phyloP scores from a whole-genome alignment of 768 basidiomycete species.

The Cystofilobasidium macerans region DNA sequence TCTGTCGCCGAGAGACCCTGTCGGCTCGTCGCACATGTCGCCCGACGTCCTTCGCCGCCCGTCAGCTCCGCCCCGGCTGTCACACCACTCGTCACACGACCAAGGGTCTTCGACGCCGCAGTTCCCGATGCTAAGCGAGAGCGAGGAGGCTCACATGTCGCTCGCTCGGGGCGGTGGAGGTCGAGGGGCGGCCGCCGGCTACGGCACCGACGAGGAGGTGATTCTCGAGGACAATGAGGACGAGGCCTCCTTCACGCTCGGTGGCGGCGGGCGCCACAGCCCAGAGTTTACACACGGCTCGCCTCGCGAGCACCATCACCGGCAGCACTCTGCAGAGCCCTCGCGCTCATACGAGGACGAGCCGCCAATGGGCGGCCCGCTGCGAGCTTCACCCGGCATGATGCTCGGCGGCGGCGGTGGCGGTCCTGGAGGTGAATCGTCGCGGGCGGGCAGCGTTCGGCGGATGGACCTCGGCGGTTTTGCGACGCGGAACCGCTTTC shows the following conservation, averaged over 20 bases:
- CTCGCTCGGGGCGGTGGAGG: constrained; percentile 20
- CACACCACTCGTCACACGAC: constrained; percentile 35
- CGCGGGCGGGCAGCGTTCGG: constrained; percentile 46
- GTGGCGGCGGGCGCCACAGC: constrained; percentile 34
- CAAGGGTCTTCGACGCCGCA: constrained; percentile 34
- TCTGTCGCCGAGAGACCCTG: background rate
- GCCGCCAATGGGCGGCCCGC: background rate
- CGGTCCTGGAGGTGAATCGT: constrained; percentile 25
- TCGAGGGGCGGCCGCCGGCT: constrained; percentile 6
- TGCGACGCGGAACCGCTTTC: constrained; percentile 50
- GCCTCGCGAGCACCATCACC: background rate
- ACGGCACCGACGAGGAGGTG: constrained; percentile 37
- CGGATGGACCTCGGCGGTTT: constrained; percentile 54
- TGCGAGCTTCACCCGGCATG: background rate
- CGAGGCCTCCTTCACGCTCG: constrained; percentile 46
- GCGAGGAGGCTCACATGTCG: constrained; percentile 43
- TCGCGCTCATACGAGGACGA: background rate
- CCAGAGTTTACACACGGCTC: background rate
- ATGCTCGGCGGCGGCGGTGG: too few relatives aligned
- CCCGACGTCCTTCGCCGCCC: constrained; percentile 6
- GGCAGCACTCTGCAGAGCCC: background rate
- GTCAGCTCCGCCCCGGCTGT: constrained; percentile 3
- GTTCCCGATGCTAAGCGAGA: constrained; percentile 44
- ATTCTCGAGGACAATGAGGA: constrained; percentile 28
- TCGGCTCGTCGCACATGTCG: constrained; percentile 7